Evolutionary conservation across 169 alveolate genomes (phyloP), one percentile per base, ranked within the genome.

Genomic region (Cryptosporidium bovis): DNA sequence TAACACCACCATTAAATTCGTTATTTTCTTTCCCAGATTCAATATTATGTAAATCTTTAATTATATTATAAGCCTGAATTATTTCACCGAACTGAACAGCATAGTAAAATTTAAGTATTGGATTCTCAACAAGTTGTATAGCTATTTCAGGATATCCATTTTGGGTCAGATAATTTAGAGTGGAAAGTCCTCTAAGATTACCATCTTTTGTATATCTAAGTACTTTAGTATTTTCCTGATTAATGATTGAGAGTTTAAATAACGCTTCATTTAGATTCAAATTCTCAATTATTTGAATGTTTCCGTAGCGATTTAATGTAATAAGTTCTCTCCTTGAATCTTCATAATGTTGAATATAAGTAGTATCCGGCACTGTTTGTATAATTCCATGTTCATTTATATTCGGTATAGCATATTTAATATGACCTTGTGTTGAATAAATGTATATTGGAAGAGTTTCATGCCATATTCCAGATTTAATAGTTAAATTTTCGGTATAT

Each of bases 61-160:
- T 93, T 18, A 90, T 90, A 40, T 92, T 83, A 50, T 82, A 92
- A 1, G 96, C 95, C n/a, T 90, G 91, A 58, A 91, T 83, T 24
- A 93, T 68, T 67, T 93, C 93, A 27, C 94, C 94, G 46, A 92
- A 82, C 18, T 91, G 83, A 1, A 93, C 44, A 31, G 96, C 94
- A 34, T 92, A 82, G 13, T 91, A 84, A 71, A 93, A 93, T 69
- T 92, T 91, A 8, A 91, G 68, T 65, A 90, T 91, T 20, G 91
- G 90, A 77, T 93, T 95, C 56, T 91, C 71, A 18, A 92, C 95
- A 34, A 92, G 71, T 51, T 91, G 87, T 18, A 92, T 71, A 0
- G 95, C 96, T 7, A 93, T 64, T 36, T 91, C 94, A 3, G 95
- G 68, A 64, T 91, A 93, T 1, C 92, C 91, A 67, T 93, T 69